A percentile compares a stretch with the other conserved stretches of the same genome.
phyloP scores from a whole-genome alignment of 1,139 yeast genomes.

The Suhomyces ambrosiae region DNA sequence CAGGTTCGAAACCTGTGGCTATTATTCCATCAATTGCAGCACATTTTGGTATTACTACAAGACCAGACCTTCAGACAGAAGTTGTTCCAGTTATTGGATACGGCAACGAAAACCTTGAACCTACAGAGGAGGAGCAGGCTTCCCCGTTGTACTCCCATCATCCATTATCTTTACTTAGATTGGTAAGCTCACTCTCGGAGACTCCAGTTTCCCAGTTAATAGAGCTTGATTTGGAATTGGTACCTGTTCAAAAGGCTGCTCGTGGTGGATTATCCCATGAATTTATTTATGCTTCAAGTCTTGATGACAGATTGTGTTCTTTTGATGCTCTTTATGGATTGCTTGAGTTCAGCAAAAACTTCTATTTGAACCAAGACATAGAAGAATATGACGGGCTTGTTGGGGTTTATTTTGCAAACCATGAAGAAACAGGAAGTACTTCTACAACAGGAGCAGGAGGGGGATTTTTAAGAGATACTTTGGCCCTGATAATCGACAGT shows the following conservation, averaged over 20 bases:
- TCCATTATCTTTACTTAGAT: slow-evolving; percentile 38
- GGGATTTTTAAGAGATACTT: slow-evolving; percentile 23
- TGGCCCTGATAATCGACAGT: slow-evolving; percentile 16
- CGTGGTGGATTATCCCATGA: slow-evolving; percentile 45
- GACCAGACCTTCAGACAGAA: slow-evolving; percentile 42
- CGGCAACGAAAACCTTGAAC: slow-evolving; percentile 17
- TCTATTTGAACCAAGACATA: slow-evolving; percentile 19
- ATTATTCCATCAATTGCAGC: slow-evolving; percentile 46
- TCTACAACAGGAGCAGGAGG: slow-evolving; percentile 49
- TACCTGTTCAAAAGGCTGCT: slow-evolving; percentile 43
- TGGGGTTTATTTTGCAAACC: slow-evolving; percentile 43
- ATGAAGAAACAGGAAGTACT: slow-evolving; percentile 49
- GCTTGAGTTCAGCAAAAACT: slow-evolving; percentile 26
- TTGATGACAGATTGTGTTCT: slow-evolving; percentile 50
- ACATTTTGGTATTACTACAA: slow-evolving; percentile 41
- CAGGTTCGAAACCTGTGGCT: slow-evolving; percentile 44
- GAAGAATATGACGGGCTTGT: slow-evolving; percentile 34
- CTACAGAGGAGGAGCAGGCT: slow-evolving; percentile 31
- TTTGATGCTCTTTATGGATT: slow-evolving; percentile 43
- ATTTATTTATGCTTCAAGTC: slow-evolving; percentile 46
- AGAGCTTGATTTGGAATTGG: slow-evolving; percentile 44
- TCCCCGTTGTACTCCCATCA: slow-evolving; percentile 45
- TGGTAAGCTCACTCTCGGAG: slow-evolving; percentile 33
- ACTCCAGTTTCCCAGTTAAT: slow-evolving; percentile 30
- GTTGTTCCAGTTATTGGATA: slow-evolving; percentile 47